Evolutionary conservation across 257 asterid genomes (phyloP), one percentile per base, ranked within the genome.

Genomic region (Salvia miltiorrhiza): DNA sequence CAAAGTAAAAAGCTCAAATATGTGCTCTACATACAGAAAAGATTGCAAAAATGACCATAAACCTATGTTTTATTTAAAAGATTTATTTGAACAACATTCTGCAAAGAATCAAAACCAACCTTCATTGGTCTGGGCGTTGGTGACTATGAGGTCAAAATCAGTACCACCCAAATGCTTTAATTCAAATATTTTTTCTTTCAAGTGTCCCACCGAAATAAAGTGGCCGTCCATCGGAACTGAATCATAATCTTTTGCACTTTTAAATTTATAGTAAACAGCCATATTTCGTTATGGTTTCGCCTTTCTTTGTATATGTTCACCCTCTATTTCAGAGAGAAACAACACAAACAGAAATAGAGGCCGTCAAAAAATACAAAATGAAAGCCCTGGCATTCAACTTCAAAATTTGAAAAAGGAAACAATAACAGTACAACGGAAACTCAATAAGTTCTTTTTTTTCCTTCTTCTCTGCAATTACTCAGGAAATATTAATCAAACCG

Each of bases 111-210:
- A 78, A 83, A 73, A 94, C 99, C 87, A 89, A 94, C 98, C 99
- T 94, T 94, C 96, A 61, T 85, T 83, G 82, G 94, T 84, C 90
- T 88, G 97, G 78, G 96, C 93, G 90, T 92, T 89, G 87, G 98
- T 86, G 89, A 94, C 85, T 80, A 92, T 83, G 47, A 94, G 97
- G 89, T 94, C 99, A 86, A 86, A 89, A 85, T 91, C 96, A 65
- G 95, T 93, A 80, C 99, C 99, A 76, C 93, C 96, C 93, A 89
- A 76, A 83, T 87, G 94, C 98, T 94, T 94, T 88, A 83, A 75
- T 85, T 94, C 99, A 85, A 87, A 87, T 79, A 94, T 92, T 86
- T 89, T 88, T 84, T 88, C 92, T 94, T 94, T 94, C 92, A 94
- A 86, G 65, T 79, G 77, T 71, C 95, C 97, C 78, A 91, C 92